A percentile compares a stretch with the other conserved stretches of the same genome.
These are phyloP conservation scores for Mycena vitilis DNA, from an alignment of 768 basidiomycete species.

Conservation along the genomic window DNA sequence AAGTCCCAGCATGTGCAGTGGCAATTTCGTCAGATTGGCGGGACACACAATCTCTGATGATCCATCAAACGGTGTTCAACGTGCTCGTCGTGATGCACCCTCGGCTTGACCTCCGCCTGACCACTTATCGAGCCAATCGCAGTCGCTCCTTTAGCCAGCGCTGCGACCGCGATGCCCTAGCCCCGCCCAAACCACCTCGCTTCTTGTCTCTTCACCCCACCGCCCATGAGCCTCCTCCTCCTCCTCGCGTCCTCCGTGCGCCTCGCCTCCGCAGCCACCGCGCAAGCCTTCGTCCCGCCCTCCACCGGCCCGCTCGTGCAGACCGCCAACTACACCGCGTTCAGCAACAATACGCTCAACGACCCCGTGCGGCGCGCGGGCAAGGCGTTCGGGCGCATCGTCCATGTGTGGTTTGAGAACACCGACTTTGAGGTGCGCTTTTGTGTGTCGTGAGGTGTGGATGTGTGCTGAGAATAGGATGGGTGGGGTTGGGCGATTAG, in stretches of 20 bases:
- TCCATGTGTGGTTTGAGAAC: constrained; percentile 70
- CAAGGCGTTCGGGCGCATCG: constrained; percentile 4
- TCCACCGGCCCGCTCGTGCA: constrained; percentile 7
- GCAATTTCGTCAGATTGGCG: too few species aligned
- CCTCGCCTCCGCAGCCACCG: neutral
- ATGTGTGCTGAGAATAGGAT: neutral
- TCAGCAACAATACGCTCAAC: constrained; percentile 6
- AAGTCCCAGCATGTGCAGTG: too few species aligned
- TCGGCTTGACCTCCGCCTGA: too few species aligned
- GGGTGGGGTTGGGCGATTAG: too few species aligned
- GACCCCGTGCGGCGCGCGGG: constrained; percentile 2
- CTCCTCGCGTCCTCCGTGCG: constrained; percentile 2
- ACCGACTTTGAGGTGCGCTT: constrained; percentile 56
- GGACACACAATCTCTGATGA: too few species aligned
- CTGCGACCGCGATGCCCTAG: too few species aligned
- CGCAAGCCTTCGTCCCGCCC: constrained; percentile 4
- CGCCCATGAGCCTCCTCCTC: neutral
- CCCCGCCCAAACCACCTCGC: too few species aligned
- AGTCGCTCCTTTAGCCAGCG: too few species aligned
- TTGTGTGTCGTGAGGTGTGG: neutral
- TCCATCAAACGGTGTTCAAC: too few species aligned
- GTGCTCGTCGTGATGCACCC: too few species aligned
- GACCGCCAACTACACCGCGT: constrained; percentile 9
- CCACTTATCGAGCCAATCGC: too few species aligned
- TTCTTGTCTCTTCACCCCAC: too few species aligned